Conservation (phyloP, 176 grass and related monocot species). For the Carex myosuroides region DNA sequence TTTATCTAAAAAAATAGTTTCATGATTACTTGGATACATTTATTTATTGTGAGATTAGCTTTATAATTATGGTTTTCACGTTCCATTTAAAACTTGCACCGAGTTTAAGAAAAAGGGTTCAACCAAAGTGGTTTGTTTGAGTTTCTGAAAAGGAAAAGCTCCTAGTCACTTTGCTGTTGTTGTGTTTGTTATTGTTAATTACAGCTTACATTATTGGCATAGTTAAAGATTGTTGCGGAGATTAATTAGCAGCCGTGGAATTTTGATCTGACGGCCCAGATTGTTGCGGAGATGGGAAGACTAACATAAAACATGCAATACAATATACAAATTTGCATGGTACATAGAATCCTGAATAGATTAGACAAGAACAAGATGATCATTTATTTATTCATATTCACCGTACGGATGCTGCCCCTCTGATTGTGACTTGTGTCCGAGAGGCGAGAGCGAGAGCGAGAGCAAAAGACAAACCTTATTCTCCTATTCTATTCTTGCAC, state of each 20-base stretch:
- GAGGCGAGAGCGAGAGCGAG: no score
- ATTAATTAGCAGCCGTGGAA: not conserved
- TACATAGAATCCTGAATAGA: not conserved
- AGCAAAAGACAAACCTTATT: not conserved
- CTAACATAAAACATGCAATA: not conserved
- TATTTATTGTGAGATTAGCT: not conserved
- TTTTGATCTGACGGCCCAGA: not conserved
- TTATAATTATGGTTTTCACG: not conserved
- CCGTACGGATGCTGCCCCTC: not conserved
- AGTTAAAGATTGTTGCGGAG: no score
- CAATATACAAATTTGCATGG: not conserved
- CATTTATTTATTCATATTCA: constrained; percentile 5
- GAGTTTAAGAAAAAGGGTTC: not conserved
- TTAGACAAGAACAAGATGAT: not conserved
- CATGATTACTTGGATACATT: not conserved
- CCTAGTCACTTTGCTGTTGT: not conserved
- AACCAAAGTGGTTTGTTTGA: not conserved
- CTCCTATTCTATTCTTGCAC: no score
- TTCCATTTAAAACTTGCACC: constrained; percentile 2
- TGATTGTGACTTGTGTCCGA: not conserved
- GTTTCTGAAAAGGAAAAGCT: not conserved
- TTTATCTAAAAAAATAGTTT: not conserved
- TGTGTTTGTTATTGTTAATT: not conserved
- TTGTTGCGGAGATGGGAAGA: not conserved
- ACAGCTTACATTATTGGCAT: no score